phyloP scores from a whole-genome alignment of 164 flowering plant species.

The Stephania yunnanensis region DNA sequence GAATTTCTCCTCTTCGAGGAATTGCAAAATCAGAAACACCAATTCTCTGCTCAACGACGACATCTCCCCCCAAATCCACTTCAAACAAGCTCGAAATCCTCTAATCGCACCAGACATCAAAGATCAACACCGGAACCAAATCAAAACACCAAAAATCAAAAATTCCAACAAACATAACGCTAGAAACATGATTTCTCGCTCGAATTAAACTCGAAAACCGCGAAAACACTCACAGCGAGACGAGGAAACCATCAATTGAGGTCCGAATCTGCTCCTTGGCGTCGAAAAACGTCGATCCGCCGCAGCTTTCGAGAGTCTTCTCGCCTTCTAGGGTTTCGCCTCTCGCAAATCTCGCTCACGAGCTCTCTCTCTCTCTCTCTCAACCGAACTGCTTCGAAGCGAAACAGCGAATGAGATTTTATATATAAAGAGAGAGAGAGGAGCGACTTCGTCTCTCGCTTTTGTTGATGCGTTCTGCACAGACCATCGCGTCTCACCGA shows the following conservation, averaged over 20 bases:
- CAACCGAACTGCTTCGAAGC: neutral
- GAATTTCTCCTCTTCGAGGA: slow-evolving; percentile 85
- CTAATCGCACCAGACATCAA: neutral
- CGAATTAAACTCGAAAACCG: neutral
- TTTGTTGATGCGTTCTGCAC: slow-evolving; percentile 53
- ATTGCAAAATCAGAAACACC: slow-evolving; percentile 91
- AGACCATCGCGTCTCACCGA: slow-evolving; percentile 22
- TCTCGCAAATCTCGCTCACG: neutral
- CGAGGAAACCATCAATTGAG: neutral
- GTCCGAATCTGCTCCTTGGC: neutral
- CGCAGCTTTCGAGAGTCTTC: neutral
- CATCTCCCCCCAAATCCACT: slow-evolving; percentile 30
- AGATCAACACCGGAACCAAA: slow-evolving; percentile 1
- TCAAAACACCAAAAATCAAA: neutral
- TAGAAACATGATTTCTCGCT: neutral
- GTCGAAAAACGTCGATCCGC: neutral
- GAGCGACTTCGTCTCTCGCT: slow-evolving; percentile 38
- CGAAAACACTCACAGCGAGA: neutral
- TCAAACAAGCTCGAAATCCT: neutral
- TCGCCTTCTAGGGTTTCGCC: slow-evolving; percentile 22
- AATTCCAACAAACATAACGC: neutral
- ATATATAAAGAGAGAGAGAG: slow-evolving; percentile 18
- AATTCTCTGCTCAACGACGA: slow-evolving; percentile 83
- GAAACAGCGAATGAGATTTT: too few relatives aligned
- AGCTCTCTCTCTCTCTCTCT: neutral